A percentile compares a stretch with the other conserved stretches of the same genome.
Conservation (phyloP, 257 asterid species). For the Apocynum venetum region DNA sequence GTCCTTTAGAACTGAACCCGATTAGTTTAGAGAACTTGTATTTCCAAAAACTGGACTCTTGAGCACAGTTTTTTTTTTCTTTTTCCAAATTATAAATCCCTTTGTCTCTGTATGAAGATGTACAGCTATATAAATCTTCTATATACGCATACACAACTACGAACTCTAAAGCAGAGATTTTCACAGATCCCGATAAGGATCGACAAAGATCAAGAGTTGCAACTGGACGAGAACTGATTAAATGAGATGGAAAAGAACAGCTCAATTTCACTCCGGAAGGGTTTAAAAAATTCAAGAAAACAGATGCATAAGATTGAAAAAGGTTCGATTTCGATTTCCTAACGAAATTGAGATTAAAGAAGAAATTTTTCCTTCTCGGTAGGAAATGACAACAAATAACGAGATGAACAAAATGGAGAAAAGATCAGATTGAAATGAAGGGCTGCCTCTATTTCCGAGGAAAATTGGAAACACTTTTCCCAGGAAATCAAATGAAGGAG, state of each 20-base stretch:
- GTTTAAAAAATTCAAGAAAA: slow-evolving; percentile 4
- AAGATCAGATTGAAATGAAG: not conserved
- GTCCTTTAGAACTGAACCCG: not conserved
- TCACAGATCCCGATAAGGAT: slow-evolving; percentile 9
- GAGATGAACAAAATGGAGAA: not conserved
- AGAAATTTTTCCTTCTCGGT: not conserved
- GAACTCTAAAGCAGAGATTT: not conserved
- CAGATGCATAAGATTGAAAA: not conserved
- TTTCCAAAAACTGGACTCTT: not conserved
- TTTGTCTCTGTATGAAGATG: not conserved
- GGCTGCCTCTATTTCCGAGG: not conserved
- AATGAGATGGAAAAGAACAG: not conserved
- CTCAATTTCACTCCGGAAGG: not conserved
- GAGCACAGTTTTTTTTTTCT: not conserved
- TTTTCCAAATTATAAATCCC: not conserved
- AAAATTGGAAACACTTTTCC: not conserved
- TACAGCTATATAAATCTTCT: not conserved
- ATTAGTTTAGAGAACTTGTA: not conserved
- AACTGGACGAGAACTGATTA: not conserved
- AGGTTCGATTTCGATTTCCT: not conserved
- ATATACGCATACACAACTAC: not conserved
- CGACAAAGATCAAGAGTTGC: slow-evolving; percentile 1
- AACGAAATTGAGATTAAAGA: not conserved
- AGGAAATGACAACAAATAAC: not conserved
- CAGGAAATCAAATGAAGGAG: not conserved